Base-by-base conservation (phyloP, 345 rosid species). In the Gossypioides kirkii region DNA sequence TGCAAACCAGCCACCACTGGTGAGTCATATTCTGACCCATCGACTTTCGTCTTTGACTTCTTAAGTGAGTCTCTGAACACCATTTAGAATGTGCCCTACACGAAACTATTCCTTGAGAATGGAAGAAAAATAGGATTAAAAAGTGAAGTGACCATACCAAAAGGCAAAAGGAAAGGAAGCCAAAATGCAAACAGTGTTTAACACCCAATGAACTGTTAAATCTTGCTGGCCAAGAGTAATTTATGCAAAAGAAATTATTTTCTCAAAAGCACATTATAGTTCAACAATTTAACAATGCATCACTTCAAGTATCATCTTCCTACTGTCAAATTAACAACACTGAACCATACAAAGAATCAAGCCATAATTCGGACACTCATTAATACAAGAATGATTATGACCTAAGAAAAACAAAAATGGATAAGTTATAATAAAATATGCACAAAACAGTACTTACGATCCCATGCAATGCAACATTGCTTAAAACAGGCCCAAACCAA, bases 31-130 rank as follows among this genome's bases (percentile, higher is more conserved):
- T 49, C 79, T 60, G 74, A 17, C 61, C 73, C 73, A 25, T 72
- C 79, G 50, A 28, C 28, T 71, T 75, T 69, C 68, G 32, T 6
- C 18, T 76, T 78, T 14, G 43, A 78, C 61, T 73, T 50, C 71
- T 70, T 62, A 32, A 80, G 74, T 50, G 45, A 68, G 53, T 80
- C 79, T 64, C 86, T 77, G 60, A 83, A 83, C 77, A 83, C 86
- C 86, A 82, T 77, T 72, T 23, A 28, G 42, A 53, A 77, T 55
- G n/a, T 38, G 61, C 45, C 9, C n/a, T 11, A 38, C 45, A 77
- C 61, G n/a, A 61, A 18, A 32, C 53, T 65, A 32, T 17, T 36
- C 28, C 16, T 42, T 28, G 26, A 61, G 47, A 28, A 63, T 26
- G 25, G 10, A 23, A 20, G 13, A 73, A 32, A 70, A 7, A 9